phyloP scores from a whole-genome alignment of 1,284 basidiomycete species.

The Rhodotorula sp. region DNA sequence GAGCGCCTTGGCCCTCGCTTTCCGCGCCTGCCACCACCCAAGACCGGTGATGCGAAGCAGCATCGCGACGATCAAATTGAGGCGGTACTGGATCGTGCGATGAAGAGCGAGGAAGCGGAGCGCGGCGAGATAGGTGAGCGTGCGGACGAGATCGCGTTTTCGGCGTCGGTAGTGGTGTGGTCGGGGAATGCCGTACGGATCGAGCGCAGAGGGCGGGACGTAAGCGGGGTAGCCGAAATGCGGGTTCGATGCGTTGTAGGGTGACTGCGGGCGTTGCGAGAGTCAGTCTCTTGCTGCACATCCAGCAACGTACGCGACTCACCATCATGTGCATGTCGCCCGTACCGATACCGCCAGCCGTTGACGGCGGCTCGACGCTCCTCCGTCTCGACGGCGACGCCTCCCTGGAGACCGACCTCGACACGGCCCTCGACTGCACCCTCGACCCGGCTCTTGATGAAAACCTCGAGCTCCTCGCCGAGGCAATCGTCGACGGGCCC shows the following conservation, averaged over 20 bases:
- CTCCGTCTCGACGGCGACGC: constrained; percentile 16
- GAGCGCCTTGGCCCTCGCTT: not conserved
- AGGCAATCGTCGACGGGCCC: constrained; percentile 2
- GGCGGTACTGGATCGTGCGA: constrained; percentile 25
- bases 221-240: constrained; percentile 76
- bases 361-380: constrained; percentile 6
- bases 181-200: constrained; percentile 38
- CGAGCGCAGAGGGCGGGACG: constrained; percentile 44
- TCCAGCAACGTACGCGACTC: not conserved
- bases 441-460: constrained; percentile 26
- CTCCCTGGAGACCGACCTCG: constrained; percentile 13
- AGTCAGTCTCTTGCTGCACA: not conserved
- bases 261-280: constrained; percentile 30
- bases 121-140: constrained; percentile 61
- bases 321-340: constrained; percentile 20
- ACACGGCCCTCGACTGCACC: constrained; percentile 4
- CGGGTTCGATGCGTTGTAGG: constrained; percentile 61
- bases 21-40: not conserved
- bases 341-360: not conserved
- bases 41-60: constrained; percentile 20
- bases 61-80: constrained; percentile 18
- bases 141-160: constrained; percentile 67
- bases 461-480: constrained; percentile 28
- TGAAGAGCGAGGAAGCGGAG: constrained; percentile 43
- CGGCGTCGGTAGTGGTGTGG: constrained; percentile 60